Evolutionary conservation across 179 eudicot genomes (phyloP).

Genomic region (Spinacia oleracea): DNA sequence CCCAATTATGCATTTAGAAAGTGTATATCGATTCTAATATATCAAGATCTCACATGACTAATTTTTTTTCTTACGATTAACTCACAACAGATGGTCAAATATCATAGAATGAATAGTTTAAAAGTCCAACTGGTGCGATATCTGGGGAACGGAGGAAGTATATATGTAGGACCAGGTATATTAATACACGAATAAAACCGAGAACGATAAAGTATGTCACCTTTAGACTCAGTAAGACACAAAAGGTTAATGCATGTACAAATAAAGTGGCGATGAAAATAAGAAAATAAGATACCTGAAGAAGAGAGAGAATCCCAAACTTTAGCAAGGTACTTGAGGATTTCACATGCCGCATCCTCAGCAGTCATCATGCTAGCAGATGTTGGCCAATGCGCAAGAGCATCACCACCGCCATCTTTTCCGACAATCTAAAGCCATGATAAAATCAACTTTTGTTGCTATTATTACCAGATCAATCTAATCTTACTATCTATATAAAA

Average conservation of each 20-base stretch:
- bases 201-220: not conserved
- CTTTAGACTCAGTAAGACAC: not conserved
- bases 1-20: too few relatives aligned
- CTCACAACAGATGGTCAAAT: too few relatives aligned
- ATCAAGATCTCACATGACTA: too few relatives aligned
- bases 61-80: too few relatives aligned
- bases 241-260: not conserved
- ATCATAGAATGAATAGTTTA: too few relatives aligned
- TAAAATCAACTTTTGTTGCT: not conserved
- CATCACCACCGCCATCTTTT: slow-evolving; percentile 86
- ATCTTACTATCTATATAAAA: too few relatives aligned
- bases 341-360: slow-evolving; percentile 86
- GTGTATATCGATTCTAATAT: too few relatives aligned
- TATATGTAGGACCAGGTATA: too few relatives aligned
- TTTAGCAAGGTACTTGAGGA: slow-evolving; percentile 81
- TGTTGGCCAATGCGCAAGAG: slow-evolving; percentile 98
- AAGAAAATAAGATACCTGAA: slow-evolving; percentile 59
- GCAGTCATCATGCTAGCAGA: slow-evolving; percentile 64
- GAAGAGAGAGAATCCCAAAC: slow-evolving; percentile 86
- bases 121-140: too few relatives aligned
- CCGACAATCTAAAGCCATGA: slow-evolving; percentile 65
- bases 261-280: not conserved
- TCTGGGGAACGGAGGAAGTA: too few relatives aligned
- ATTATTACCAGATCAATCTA: not conserved
- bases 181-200: not conserved